Conservation (phyloP, 768 basidiomycete genomes). For the Calocera cornea region DNA sequence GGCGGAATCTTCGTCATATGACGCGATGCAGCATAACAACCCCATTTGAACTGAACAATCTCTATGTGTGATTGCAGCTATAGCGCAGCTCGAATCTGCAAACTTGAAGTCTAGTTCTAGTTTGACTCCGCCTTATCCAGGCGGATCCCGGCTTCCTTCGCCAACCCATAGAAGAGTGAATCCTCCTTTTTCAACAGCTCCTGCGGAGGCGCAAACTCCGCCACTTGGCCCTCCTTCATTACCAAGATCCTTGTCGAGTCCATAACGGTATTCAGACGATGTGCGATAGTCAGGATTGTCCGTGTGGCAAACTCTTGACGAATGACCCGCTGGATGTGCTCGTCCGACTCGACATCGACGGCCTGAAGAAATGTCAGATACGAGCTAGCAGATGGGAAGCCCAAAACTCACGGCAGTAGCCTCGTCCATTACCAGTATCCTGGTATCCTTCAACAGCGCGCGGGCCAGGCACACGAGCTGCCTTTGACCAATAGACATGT, state of each 20-base stretch:
- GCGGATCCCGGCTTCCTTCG: constrained; percentile 12
- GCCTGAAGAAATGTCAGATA: constrained; percentile 27
- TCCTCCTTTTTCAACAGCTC: constrained; percentile 43
- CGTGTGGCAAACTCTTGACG: constrained; percentile 58
- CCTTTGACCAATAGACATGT: constrained; percentile 71
- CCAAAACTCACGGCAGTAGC: constrained; percentile 28
- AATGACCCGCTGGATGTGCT: constrained; percentile 77
- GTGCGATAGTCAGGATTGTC: constrained; percentile 77
- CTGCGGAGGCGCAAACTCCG: constrained; percentile 67
- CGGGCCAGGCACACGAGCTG: constrained; percentile 83
- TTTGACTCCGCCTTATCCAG: not conserved
- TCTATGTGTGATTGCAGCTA: not conserved
- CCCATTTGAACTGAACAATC: no score
- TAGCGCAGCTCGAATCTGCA: not conserved
- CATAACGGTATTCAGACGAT: constrained; percentile 73
- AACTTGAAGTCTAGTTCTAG: not conserved
- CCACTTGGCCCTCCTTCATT: constrained; percentile 61
- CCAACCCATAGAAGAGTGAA: constrained; percentile 15
- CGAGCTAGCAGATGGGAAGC: constrained; percentile 4
- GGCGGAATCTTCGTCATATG: no score
- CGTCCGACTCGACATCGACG: constrained; percentile 82
- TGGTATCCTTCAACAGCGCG: constrained; percentile 65
- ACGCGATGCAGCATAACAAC: no score
- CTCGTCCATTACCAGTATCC: constrained; percentile 88
- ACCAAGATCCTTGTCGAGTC: constrained; percentile 73